A percentile compares a stretch with the other conserved stretches of the same genome.
Conservation (phyloP, 345 rosid genomes). For the Moricandia arvensis region DNA sequence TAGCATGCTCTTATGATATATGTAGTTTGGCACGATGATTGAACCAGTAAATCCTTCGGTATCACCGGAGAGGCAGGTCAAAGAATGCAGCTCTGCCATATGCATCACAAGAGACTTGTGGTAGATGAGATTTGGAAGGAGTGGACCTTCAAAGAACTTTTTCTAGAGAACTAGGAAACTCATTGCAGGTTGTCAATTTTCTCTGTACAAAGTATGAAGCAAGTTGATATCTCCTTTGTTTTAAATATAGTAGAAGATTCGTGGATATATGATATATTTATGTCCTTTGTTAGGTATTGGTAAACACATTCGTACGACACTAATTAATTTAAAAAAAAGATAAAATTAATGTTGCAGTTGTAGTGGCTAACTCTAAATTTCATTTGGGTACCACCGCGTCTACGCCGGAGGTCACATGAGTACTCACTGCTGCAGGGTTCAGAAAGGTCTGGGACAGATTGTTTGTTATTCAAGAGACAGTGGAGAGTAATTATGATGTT, state of each 20-base stretch:
- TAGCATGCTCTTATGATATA: neutral
- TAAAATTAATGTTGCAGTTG: neutral
- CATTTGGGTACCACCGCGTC: neutral
- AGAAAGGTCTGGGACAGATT: neutral
- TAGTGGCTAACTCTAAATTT: neutral
- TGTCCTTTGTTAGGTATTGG: conserved; percentile 54
- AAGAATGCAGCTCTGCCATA: conserved; percentile 36
- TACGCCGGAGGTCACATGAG: neutral
- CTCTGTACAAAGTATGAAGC: neutral
- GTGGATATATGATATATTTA: neutral
- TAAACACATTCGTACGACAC: conserved; percentile 57
- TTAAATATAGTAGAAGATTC: neutral
- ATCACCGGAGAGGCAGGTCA: conserved; percentile 42
- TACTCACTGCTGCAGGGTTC: neutral
- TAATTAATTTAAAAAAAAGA: neutral
- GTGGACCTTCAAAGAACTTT: conserved; percentile 34
- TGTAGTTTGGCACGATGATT: neutral
- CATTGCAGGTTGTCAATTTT: conserved; percentile 60
- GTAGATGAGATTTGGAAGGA: conserved; percentile 34
- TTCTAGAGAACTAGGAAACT: neutral
- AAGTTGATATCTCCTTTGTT: neutral
- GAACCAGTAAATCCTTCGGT: conserved; percentile 34
- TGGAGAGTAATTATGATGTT: neutral
- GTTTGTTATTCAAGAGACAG: neutral
- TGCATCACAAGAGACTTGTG: conserved; percentile 45